Evolutionary conservation across 2,329 filamentous ascomycete species (phyloP), one percentile per base, ranked within the genome.

Genomic region (Pseudocercospora crystallina): DNA sequence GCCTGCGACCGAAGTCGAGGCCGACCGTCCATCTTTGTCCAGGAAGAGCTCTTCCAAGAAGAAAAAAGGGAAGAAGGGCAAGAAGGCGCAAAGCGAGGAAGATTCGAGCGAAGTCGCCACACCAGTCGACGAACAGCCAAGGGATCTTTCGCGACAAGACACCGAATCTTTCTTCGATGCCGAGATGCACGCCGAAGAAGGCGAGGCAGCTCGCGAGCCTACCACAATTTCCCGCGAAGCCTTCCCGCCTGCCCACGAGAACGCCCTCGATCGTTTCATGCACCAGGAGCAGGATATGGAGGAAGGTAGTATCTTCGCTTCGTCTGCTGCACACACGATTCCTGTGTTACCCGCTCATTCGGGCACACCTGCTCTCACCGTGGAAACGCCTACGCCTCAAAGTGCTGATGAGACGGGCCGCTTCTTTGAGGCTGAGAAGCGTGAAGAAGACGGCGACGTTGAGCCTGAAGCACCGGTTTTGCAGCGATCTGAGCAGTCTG

Each of bases 41-140:
- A 48, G 53, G 13, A 46, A 51, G 15, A 17, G 13, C 30, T 49
- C 55, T 12, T 53, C 58, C 2, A 60, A 61, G 52, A 61, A 55
- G 34, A 59, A 59, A 46, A 62, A 60, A 32, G 49, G 49, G 12
- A 63, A 66, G 54, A 65, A 65, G 54, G 53, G 56, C 38, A 63
- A 64, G 51, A 61, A 56, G 29, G 40, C 36, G 9, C 51, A 59
- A 26, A 14, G 30, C 26, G 17, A 39, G 9, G 47, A 51, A 5
- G 35, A 38, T 17, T 49, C 51, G 31, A 26, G 20, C 20, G 20
- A 26, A 26, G 20, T 26, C 20, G 20, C 20, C 20, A 26, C 20
- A 26, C 20, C 20, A 26, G 20, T 26, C 9, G n/a, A 26, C 20
- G 20, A 26, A 7, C 20, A 26, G 20, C 20, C 20, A 26, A 26